These are phyloP conservation scores for Leccinum imitatum DNA, from an alignment of 768 basidiomycete genomes.

Conservation along the genomic window DNA sequence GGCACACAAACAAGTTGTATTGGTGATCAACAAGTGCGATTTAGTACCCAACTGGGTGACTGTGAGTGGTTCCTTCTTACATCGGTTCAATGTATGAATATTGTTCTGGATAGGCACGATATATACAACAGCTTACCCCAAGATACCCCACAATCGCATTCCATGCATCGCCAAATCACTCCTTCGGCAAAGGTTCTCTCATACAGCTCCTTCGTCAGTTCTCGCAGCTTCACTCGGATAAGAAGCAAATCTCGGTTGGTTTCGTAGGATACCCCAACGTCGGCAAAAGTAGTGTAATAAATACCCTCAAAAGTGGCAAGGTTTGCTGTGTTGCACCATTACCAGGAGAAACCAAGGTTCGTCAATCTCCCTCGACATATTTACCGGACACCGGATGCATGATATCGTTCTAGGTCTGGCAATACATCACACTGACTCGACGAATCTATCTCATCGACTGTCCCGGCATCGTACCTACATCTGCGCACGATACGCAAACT, in stretches of 20 bases:
- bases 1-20: slow-evolving; percentile 94
- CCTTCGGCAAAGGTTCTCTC: slow-evolving; percentile 97
- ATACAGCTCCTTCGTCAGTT: slow-evolving; percentile 97
- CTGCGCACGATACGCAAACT: slow-evolving; percentile 86
- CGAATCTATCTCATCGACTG: slow-evolving; percentile 99
- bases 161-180: slow-evolving; percentile 98
- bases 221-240: slow-evolving; percentile 94
- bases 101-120: slow-evolving; percentile 66
- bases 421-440: slow-evolving; percentile 96
- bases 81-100: slow-evolving; percentile 1
- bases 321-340: slow-evolving; percentile 96
- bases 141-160: slow-evolving; percentile 96
- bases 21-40: slow-evolving; percentile 98
- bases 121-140: slow-evolving; percentile 93
- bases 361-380: slow-evolving; percentile 3
- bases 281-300: slow-evolving; percentile 96
- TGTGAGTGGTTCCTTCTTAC: slow-evolving; percentile 47
- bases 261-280: slow-evolving; percentile 99
- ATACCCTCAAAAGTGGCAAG: slow-evolving; percentile 96
- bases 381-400: neutral
- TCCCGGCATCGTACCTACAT: slow-evolving; percentile 95
- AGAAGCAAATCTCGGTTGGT: slow-evolving; percentile 98
- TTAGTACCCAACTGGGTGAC: slow-evolving; percentile 99
- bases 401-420: slow-evolving; percentile 69
- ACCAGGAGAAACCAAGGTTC: slow-evolving; percentile 92